phyloP scores from a whole-genome alignment of 805 yeast genomes.

The Ogataea sp. region DNA sequence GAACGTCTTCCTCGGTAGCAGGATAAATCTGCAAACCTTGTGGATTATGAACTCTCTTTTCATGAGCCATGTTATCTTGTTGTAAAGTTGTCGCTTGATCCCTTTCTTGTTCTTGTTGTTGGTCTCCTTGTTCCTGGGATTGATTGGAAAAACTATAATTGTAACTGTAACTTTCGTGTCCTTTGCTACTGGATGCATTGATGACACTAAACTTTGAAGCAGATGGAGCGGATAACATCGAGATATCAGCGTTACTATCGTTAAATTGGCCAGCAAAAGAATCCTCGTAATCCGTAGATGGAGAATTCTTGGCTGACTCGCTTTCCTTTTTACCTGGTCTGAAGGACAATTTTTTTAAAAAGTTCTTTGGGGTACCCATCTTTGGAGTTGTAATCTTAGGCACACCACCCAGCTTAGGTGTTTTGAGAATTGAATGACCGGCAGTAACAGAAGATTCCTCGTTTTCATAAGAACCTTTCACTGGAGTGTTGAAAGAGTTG shows the following conservation, averaged over 20 bases:
- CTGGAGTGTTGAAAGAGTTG: conserved; percentile 1
- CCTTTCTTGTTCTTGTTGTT: no score
- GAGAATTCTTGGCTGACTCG: neutral
- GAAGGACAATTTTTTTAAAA: conserved; percentile 1
- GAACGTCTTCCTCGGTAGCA: neutral
- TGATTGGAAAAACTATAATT: no score
- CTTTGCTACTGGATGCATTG: neutral
- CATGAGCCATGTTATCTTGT: no score
- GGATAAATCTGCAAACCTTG: neutral
- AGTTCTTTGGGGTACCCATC: neutral
- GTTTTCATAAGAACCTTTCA: neutral
- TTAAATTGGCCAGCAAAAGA: no score
- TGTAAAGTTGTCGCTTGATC: no score
- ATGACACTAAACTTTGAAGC: neutral
- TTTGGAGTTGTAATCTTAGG: neutral
- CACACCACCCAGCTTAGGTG: neutral
- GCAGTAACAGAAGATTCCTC: neutral
- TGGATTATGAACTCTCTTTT: neutral
- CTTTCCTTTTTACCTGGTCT: conserved; percentile 1
- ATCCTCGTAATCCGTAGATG: neutral
- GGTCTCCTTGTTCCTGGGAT: neutral
- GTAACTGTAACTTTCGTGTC: neutral
- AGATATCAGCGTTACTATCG: no score
- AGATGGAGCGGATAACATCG: neutral
- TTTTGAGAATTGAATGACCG: neutral